A percentile compares a stretch with the other conserved stretches of the same genome.
Conservation (phyloP, 2,329 filamentous ascomycete genomes). For the Thermoascus crustaceus region DNA sequence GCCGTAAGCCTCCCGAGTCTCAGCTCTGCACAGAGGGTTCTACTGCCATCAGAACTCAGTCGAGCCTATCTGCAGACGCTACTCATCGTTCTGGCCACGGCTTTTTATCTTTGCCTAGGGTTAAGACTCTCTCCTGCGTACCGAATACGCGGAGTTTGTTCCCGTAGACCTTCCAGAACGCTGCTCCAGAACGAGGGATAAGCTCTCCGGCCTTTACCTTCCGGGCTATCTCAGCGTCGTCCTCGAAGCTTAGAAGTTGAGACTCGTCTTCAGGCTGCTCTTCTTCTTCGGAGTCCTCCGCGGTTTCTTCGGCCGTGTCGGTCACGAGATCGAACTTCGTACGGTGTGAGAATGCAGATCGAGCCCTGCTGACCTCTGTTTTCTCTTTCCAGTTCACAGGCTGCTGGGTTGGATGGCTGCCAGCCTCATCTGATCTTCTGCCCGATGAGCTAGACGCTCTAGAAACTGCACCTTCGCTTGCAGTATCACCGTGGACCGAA, state of each 20-base stretch:
- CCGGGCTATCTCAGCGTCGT: constrained; percentile 10
- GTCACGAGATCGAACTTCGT: constrained; percentile 22
- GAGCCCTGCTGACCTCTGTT: constrained; percentile 6
- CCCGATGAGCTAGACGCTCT: neutral
- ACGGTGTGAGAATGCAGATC: constrained; percentile 19
- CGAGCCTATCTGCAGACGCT: neutral
- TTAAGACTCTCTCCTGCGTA: constrained; percentile 45
- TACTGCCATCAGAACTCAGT: neutral
- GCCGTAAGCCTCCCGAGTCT: no score
- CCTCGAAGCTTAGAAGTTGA: constrained; percentile 3
- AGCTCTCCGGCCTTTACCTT: constrained; percentile 31
- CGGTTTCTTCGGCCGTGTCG: constrained; percentile 12
- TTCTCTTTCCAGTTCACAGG: constrained; percentile 5
- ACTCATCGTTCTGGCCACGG: neutral
- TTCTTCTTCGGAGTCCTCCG: neutral
- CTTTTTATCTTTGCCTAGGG: constrained; percentile 10
- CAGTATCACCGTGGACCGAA: neutral
- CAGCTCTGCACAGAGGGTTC: no score
- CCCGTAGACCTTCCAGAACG: constrained; percentile 52
- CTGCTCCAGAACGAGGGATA: constrained; percentile 44
- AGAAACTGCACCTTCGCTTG: neutral
- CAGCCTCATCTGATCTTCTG: neutral
- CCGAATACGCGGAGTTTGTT: constrained; percentile 55
- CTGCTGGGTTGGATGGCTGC: constrained; percentile 1
- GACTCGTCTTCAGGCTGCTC: constrained; percentile 3